These are phyloP conservation scores for Pichia sp. DNA, from an alignment of 1,139 yeast species.

Conservation along the genomic window DNA sequence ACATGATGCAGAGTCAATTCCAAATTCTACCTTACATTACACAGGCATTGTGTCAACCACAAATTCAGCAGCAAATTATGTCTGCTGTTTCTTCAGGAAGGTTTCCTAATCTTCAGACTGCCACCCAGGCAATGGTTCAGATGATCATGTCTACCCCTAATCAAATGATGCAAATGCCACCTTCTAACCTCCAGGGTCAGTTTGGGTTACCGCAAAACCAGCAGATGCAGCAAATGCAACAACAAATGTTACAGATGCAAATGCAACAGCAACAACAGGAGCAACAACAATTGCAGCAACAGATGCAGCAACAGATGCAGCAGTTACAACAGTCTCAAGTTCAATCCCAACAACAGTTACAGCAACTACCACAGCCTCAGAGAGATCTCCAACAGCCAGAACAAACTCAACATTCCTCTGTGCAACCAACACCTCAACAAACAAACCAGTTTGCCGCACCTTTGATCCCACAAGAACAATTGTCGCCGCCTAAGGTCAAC, in stretches of 20 bases:
- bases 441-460: background rate
- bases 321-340: constrained; percentile 23
- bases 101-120: constrained; percentile 30
- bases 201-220: constrained; percentile 17
- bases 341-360: constrained; percentile 5
- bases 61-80: constrained; percentile 30
- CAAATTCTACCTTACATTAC: constrained; percentile 28
- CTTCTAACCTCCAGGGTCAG: constrained; percentile 15
- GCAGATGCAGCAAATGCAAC: constrained; percentile 22
- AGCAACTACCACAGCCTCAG: background rate
- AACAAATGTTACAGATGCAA: constrained; percentile 15
- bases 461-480: background rate
- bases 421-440: constrained; percentile 2
- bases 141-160: constrained; percentile 27
- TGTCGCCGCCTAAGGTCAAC: constrained; percentile 13
- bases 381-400: constrained; percentile 7
- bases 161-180: constrained; percentile 22
- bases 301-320: constrained; percentile 27
- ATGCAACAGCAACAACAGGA: constrained; percentile 34
- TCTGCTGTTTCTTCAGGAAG: constrained; percentile 31
- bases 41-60: constrained; percentile 31
- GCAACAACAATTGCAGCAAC: constrained; percentile 32
- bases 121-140: constrained; percentile 32
- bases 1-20: constrained; percentile 13
- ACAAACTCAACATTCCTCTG: constrained; percentile 7